Evolutionary conservation across 2,329 filamentous ascomycete genomes (phyloP), one percentile per base, ranked within the genome.

Genomic region (Cladosporium phlei): DNA sequence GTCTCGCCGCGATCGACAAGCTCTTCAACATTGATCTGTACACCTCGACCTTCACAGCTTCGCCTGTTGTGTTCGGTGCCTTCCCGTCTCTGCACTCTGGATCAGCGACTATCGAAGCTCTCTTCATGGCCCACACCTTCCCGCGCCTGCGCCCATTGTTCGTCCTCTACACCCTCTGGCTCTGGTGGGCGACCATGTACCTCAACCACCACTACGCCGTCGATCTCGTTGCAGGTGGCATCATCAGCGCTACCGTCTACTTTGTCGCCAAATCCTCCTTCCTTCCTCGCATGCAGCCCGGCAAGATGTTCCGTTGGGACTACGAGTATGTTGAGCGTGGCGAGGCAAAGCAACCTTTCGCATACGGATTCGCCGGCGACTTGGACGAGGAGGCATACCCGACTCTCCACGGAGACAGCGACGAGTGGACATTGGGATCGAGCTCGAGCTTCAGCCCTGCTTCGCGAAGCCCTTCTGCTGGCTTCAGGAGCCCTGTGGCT

Each of bases 181-280:
- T 96, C 60, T 96, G 89, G 87, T 97, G 91, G 89, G 86, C 90
- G 10, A 97, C 91, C 57, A 95, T 97, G 88, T 96, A 97, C 64
- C 79, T 97, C 43, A 94, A 88, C 61, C 91, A 97, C 69, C 91
- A 97, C 71, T 97, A 97, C 65, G 91, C 90, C 24, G 86, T 97
- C 30, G 91, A 97, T 66, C 75, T 97, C 40, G 88, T 96, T 20
- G 88, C 80, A 27, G 91, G 91, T 56, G 88, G 85, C 64, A 74
- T 95, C 40, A 53, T 52, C 39, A 59, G 55, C 63, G 67, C 71
- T 50, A 73, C 85, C 40, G 82, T 85, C 49, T 97, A 88, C 74
- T 95, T 91, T 69, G 80, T 88, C 51, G 80, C 86, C 47, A 86
- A 87, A 62, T 79, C 83, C 32, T 82, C 83, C 49, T 95, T 88